Base-by-base conservation (phyloP, 495 filamentous ascomycete species). In the Echria macrotheca region DNA sequence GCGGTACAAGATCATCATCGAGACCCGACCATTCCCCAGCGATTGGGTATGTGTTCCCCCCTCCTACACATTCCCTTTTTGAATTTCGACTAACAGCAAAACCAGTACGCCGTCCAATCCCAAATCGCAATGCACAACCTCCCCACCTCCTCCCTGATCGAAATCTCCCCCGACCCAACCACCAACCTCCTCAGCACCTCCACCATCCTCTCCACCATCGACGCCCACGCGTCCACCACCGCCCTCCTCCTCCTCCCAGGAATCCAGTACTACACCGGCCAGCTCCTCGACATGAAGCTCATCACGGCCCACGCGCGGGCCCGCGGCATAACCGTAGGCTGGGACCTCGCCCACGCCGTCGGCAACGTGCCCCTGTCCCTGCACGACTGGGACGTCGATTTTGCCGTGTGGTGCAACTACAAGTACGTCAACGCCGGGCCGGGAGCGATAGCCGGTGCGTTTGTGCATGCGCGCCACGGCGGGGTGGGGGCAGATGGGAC, bases 301-400 rank as follows among this genome's bases (percentile, higher is more conserved):
- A 96, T 97, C 66, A 96, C 91, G 5, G 69, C 73, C 3, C 73
- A 87, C 58, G 90, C 89, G 0, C 87, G 87, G 40, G 72, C 71
- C 5, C 78, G 81, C 50, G 85, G 82, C 24, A 85, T 97, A 47
- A 14, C 84, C 18, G 80, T 95, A 15, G 87, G 89, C 32, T 97
- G 90, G 89, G 91, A 97, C 65, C 83, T 96, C 47, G 91, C 91
- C 1, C 91, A 97, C 67, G 90, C 89, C 2, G 87, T 79, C 1
- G 91, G 91, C 11, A 97, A 97, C 65, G 86, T 96, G 5, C 77
- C 82, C 19, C 67, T 96, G 6, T 64, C 71, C 15, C 76, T 97
- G 28, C 87, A 95, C 64, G 85, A 89, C 54, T 96, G 91, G 91
- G 77, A 90, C 46, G 89, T 96, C n/a, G 91, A 97, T 62, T 91